These are phyloP conservation scores for Arxiozyma slooffiae DNA, from an alignment of 1,139 yeast species.

Conservation along the genomic window DNA sequence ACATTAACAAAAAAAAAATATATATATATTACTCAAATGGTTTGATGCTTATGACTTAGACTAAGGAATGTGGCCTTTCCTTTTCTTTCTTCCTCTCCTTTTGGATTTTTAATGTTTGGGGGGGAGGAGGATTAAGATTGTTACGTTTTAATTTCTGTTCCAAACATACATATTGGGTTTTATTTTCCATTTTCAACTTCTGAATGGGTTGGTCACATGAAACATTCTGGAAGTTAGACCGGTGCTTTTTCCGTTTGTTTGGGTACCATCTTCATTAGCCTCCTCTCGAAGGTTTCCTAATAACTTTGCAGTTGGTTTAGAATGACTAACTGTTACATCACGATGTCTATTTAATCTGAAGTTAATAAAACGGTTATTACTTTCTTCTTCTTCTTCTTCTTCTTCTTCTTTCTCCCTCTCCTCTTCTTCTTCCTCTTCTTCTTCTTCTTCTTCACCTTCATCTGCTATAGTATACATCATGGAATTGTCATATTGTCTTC, in stretches of 20 bases:
- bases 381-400: neutral
- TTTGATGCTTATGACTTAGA: neutral
- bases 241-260: neutral
- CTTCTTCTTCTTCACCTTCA: neutral
- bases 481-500: neutral
- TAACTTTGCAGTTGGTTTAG: neutral
- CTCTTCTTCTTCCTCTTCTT: neutral
- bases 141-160: no score
- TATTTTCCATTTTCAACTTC: neutral
- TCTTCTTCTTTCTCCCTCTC: no score
- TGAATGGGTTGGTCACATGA: neutral
- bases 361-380: neutral
- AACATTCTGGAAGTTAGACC: neutral
- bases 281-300: neutral
- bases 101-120: neutral
- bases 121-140: neutral
- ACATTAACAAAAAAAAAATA: no score
- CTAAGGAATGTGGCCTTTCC: neutral
- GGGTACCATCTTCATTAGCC: neutral
- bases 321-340: neutral
- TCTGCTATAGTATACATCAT: neutral
- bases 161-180: neutral
- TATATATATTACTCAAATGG: neutral
- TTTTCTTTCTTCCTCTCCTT: no score
- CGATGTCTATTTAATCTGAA: conserved; percentile 2